Evolutionary conservation across 768 basidiomycete species (phyloP), one percentile per base, ranked within the genome.

Genomic region (Boletus vinaceobasis): DNA sequence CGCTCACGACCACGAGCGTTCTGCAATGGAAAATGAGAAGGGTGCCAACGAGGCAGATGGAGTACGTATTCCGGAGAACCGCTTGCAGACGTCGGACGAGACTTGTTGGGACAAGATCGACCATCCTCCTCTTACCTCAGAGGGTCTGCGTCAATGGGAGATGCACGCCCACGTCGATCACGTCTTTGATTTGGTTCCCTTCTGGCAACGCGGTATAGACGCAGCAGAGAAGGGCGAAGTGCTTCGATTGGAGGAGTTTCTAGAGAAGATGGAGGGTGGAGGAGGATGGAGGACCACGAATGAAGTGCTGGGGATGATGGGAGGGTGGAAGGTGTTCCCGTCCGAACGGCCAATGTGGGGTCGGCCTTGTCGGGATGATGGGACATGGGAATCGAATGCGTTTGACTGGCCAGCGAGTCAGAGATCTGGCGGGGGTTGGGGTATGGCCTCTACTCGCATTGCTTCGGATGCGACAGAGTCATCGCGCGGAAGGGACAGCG

Each of bases 191-290:
- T 60, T 81, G 59, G 75, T 84, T 33, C 77, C 77, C 4, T 83
- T 82, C 65, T 84, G 83, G 83, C 72, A 74, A 42, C 66, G 73
- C 13, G 79, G 76, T 0, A 69, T 84, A 6, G 69, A 74, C 44
- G 80, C 78, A 2, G 81, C 78, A 21, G 72, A 75, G 68, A 70
- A 71, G 15, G 80, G 77, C 5, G 72, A 77, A 39, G 70, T 75
- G 42, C 64, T 74, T 32, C 71, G 66, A 26, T 56, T 80, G 66
- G 79, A 78, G 56, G 72, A 75, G 7, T 82, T 82, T 60, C 66
- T 80, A 26, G 73, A 78, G 43, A 62, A 65, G 53, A 66, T 79
- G 64, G 73, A 74, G 46, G 70, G 65, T 0, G 61, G 63, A 45
- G 70, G 70, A 0, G 69, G 71, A 8, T 71, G 70, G 70, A 57